Base-by-base conservation (phyloP, 148 eudicot species). In the Fallopia convolvulus region DNA sequence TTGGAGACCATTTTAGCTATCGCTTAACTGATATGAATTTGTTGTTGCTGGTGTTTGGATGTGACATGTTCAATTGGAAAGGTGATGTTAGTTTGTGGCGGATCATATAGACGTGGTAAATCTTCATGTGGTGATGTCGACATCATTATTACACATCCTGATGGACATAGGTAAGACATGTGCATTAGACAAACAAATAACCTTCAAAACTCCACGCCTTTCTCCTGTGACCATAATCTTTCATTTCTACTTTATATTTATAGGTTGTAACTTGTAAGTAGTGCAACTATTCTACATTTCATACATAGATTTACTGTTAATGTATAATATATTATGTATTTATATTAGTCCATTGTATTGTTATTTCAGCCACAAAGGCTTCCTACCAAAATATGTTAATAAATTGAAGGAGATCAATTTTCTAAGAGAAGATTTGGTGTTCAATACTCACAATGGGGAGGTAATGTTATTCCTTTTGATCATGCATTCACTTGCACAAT, bases 51-150 rank as follows among this genome's bases (percentile, higher is more conserved):
- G 65, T 61, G 68, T 30, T 61, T 9, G 8, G 39, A 33, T 66
- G 13, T 68, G 71, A n/a, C 17, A 33, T 72, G 26, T 72, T 72
- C 13, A 15, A 20, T 40, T 72, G 20, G 75, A 81, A 84, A 95
- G 97, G 94, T 90, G 82, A 63, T 60, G 52, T 78, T 91, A 76
- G 78, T 93, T 70, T 95, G 97, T 81, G 99, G 93, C 75, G 99
- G 99, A 87, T 95, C 99, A 63, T 95, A 85, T 74, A 91, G 99
- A 85, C 99, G 99, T 61, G 97, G 97, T 77, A 92, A 89, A 84
- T 85, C 94, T 75, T 81, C 97, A 74, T 95, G 99, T 79, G 99
- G 99, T 48, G 99, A 95, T 84, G 78, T 95, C 89, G 99, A 95
- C 82, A 85, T 95, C 80, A 86, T 95, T 66, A 85, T 95, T 40